Evolutionary conservation across 805 yeast genomes (phyloP).

Genomic region (Starmerella stigmatis): DNA sequence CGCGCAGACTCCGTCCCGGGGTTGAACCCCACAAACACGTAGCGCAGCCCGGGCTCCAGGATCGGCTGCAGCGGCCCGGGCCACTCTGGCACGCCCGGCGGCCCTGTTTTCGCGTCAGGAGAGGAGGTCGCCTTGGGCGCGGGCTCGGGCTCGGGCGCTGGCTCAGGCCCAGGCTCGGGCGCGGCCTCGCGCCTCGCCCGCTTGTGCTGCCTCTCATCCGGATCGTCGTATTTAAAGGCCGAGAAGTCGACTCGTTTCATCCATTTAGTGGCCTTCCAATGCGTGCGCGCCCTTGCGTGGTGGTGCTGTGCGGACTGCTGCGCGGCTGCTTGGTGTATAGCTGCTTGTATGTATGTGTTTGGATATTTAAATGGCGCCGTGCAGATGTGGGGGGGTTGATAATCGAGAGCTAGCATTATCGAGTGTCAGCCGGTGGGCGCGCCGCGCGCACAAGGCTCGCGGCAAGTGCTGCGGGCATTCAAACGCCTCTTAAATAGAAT

Average conservation of each 20-base stretch:
- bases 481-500: too few relatives aligned
- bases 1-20: constrained; percentile 57
- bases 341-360: too few relatives aligned
- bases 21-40: constrained; percentile 61
- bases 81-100: constrained; percentile 11
- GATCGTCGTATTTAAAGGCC: constrained; percentile 5
- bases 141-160: neutral
- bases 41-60: constrained; percentile 27
- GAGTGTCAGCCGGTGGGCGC: too few relatives aligned
- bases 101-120: neutral
- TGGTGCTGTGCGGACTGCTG: too few relatives aligned
- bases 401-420: too few relatives aligned
- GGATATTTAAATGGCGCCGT: too few relatives aligned
- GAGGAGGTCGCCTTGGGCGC: neutral
- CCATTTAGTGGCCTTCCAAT: neutral
- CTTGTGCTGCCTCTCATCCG: neutral
- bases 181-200: neutral
- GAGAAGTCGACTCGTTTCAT: constrained; percentile 8
- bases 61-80: constrained; percentile 25
- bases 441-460: too few relatives aligned
- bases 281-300: too few relatives aligned
- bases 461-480: too few relatives aligned
- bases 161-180: neutral
- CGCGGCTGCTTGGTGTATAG: too few relatives aligned
- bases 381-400: too few relatives aligned